phyloP scores from a whole-genome alignment of 371 early-diverging fungal genomes.

The Quaeritorhiza haematococci region DNA sequence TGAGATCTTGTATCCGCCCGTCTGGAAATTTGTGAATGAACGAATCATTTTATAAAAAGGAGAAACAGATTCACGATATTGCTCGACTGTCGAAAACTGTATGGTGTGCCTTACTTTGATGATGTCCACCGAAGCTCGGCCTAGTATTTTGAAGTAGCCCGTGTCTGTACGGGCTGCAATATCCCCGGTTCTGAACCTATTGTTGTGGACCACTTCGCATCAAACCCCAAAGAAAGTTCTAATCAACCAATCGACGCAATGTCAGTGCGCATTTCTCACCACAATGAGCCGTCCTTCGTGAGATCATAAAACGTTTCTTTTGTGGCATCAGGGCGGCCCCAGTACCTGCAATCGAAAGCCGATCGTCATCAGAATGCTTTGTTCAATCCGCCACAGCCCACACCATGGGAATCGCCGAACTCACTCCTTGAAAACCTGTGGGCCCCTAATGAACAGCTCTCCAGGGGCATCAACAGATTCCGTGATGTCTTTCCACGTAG shows the following conservation, averaged over 20 bases:
- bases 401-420: background rate
- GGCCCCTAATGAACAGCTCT: constrained; percentile 59
- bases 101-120: constrained; percentile 52
- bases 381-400: too few species aligned
- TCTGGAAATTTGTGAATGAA: too few species aligned
- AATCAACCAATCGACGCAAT: too few species aligned
- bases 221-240: too few species aligned
- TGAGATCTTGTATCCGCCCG: constrained; percentile 82
- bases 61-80: background rate
- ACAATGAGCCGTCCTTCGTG: constrained; percentile 38
- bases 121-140: constrained; percentile 77
- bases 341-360: constrained; percentile 45
- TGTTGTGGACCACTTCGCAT: too few species aligned
- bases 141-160: constrained; percentile 66
- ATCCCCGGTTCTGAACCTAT: constrained; percentile 70
- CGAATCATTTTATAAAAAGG: background rate
- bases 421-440: constrained; percentile 31
- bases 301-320: constrained; percentile 62
- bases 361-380: background rate
- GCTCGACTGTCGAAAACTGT: background rate
- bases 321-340: constrained; percentile 70
- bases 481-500: constrained; percentile 44
- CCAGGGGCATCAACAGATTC: constrained; percentile 38
- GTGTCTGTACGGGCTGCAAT: constrained; percentile 48
- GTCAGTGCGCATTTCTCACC: too few species aligned